Base-by-base conservation (phyloP, 805 yeast species). In the Hanseniaspora meyeri region DNA sequence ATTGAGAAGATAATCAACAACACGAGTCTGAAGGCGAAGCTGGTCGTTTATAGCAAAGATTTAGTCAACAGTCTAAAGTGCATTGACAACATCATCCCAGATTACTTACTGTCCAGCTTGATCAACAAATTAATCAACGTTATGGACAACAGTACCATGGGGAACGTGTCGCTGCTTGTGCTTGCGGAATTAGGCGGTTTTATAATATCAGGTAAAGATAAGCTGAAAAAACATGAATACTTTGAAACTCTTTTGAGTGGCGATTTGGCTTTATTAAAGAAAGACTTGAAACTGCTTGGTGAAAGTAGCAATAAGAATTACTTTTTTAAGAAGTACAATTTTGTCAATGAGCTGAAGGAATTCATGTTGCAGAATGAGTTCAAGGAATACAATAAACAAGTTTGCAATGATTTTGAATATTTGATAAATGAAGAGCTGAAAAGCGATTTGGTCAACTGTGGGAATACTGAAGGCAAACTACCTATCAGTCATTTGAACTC, bases 151-250 rank as follows among this genome's bases (percentile, higher is more conserved):
- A 36, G 31, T n/a, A 14, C 40, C 31, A 24, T 37, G 24, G 34
- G 40, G 12, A 38, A 49, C 11, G 20, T 37, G 16, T n/a, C 20
- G 14, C 29, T 27, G 4, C 19, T 11, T 6, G 43, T 27, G n/a
- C 20, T 37, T 5, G n/a, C 19, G 72, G 36, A 59, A 69, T 7
- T 64, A 63, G 36, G 45, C 2, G n/a, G n/a, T 14, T 42, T 42
- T 7, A 42, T 42, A 5, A 10, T 42, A 4, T 10, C 24, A 27
- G 45, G 45, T 1, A 42, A 20, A 10, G 45, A 42, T 12, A 42
- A 42, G 10, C 7, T 20, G 31, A 24, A 24, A 24, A 42, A 24
- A n/a, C 17, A 42, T 42, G 17, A 42, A 12, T 24, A 14, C 24
- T 42, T 42, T 42, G 45, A 42, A 12, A 42, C 11, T 24, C 14